Percentiles rank a stretch among this genome's conserved stretches.
phyloP scores from a whole-genome alignment of 2,329 filamentous ascomycete genomes.

The Pseudocercospora fuligena region DNA sequence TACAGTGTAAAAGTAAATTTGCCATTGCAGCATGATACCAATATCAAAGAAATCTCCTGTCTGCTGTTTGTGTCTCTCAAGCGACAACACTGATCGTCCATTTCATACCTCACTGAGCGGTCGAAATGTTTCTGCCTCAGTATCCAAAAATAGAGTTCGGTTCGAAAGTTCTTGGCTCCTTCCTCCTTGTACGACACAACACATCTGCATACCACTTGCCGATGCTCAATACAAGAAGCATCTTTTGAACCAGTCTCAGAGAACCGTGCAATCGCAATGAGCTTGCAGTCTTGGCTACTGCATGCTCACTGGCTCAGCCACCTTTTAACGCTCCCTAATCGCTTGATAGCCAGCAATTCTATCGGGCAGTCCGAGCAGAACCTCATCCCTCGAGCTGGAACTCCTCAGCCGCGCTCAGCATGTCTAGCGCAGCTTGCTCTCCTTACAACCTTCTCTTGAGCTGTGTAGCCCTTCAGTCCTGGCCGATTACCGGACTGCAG shows the following conservation, averaged over 20 bases:
- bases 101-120: background rate
- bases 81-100: too few species aligned
- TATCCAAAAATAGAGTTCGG: background rate
- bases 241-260: background rate
- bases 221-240: too few species aligned
- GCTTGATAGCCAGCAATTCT: background rate
- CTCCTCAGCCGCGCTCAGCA: background rate
- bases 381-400: background rate
- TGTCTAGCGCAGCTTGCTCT: background rate
- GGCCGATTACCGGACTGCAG: too few species aligned
- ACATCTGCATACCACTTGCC: too few species aligned
- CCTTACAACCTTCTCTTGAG: too few species aligned
- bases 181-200: background rate
- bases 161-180: background rate
- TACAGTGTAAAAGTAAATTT: conserved; percentile 26
- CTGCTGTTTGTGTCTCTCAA: background rate
- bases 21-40: conserved; percentile 17
- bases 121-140: background rate
- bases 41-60: conserved; percentile 21
- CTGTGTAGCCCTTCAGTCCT: too few species aligned
- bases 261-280: background rate
- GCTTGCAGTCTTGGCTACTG: background rate
- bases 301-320: background rate
- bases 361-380: background rate
- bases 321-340: background rate